Conservation (phyloP, 2,329 filamentous ascomycete genomes). For the Aquanectria penicillioides region DNA sequence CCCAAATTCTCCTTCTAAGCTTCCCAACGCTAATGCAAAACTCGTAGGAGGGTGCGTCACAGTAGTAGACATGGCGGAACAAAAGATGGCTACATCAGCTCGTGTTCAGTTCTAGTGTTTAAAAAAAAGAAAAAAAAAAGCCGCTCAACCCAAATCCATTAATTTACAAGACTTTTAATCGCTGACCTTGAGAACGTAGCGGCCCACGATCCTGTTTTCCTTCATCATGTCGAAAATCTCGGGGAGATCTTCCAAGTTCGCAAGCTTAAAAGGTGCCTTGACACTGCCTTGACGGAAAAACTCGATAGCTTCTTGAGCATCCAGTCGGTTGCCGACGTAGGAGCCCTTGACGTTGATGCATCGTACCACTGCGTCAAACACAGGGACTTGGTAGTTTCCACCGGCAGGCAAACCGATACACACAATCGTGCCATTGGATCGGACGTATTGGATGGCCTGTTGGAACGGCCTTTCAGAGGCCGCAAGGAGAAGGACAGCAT, state of each 20-base stretch:
- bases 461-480: conserved; percentile 17
- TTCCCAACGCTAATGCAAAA: not conserved
- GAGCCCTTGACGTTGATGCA: conserved; percentile 21
- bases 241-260: conserved; percentile 9
- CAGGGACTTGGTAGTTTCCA: conserved; percentile 16
- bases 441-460: conserved; percentile 19
- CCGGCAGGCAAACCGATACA: conserved; percentile 21
- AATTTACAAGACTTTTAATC: not conserved
- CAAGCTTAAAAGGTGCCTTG: conserved; percentile 18
- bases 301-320: conserved; percentile 14
- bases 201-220: conserved; percentile 11
- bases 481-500: conserved; percentile 18
- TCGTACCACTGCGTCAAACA: conserved; percentile 17
- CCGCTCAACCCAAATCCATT: no score
- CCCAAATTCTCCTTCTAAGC: conserved; percentile 17
- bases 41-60: no score
- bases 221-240: conserved; percentile 19
- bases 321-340: conserved; percentile 19
- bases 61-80: no score
- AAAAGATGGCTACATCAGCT: no score
- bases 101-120: no score
- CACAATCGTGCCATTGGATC: conserved; percentile 14
- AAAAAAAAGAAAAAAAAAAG: no score
- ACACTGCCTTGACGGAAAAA: conserved; percentile 13
- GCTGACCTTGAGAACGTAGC: conserved; percentile 20